Base-by-base conservation (phyloP, 768 basidiomycete species). In the Mycena sanguinolenta region DNA sequence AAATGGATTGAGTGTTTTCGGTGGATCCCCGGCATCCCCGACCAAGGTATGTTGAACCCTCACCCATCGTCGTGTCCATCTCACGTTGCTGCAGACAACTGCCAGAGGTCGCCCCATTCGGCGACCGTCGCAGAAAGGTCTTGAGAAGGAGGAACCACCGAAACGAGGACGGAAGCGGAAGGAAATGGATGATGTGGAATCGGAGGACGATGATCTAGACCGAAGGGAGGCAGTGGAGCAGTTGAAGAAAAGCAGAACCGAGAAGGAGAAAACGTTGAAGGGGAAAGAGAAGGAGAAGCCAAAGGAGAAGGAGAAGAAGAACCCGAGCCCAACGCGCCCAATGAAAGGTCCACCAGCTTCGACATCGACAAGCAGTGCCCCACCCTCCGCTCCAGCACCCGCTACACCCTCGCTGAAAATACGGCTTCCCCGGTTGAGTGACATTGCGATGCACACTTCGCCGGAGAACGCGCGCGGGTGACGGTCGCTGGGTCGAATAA, bases 331-430 rank as follows among this genome's bases (percentile, higher is more conserved):
- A 52, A 79, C 77, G 66, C 76, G 73, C 30, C 75, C 71, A 36
- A 49, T 44, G 44, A 70, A 71, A 73, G 72, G 42, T 49, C 39
- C 44, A 25, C 55, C 72, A 34, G 50, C 66, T n/a, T 63, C 67
- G 54, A 30, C 67, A 21, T 62, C 64, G 36, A 67, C 75, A 25
- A 69, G 74, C 19, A 72, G 23, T 36, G 23, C 77, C 21, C 71
- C 83, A 17, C 72, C 79, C 36, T 83, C 71, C 21, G 58, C 67
- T 9, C 59, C 73, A 17, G 59, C 65, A 23, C 44, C 70, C 28
- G 58, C 68, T 28, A 69, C 85, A 0, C 85, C 87, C n/a, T 85
- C 86, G 27, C 84, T 89, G 61, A 88, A 88, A 75, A 89, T 89
- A 59, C 85, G 88, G 44, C 83, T 89, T 60, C 87, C 87, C 21